Evolutionary conservation across 2,329 filamentous ascomycete genomes (phyloP).

Genomic region (Pleoardoris graminearum): DNA sequence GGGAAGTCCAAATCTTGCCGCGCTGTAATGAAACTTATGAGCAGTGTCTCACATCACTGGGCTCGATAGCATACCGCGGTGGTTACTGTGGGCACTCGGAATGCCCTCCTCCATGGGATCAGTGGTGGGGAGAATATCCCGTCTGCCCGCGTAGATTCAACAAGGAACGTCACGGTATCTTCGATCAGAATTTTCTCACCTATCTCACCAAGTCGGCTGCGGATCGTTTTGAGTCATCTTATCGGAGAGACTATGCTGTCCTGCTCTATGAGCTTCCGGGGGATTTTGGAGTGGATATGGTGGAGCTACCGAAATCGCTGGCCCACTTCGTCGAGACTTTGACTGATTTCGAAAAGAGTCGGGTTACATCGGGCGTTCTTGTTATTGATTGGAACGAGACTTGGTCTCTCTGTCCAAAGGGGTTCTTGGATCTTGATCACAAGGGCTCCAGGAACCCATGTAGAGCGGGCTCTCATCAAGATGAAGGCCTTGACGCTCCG

Average conservation of each 20-base stretch:
- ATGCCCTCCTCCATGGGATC: neutral
- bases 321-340: neutral
- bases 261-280: neutral
- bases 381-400: neutral
- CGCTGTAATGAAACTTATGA: too few relatives aligned
- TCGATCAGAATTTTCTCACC: neutral
- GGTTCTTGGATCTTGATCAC: neutral
- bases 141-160: neutral
- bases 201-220: neutral
- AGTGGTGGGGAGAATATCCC: neutral
- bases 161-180: neutral
- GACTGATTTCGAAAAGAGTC: neutral
- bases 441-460: neutral
- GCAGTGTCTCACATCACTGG: too few relatives aligned
- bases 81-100: neutral
- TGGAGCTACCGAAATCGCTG: neutral
- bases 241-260: neutral
- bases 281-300: neutral
- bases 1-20: too few relatives aligned
- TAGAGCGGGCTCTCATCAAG: neutral
- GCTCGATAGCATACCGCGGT: neutral
- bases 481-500: neutral
- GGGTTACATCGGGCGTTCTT: neutral
- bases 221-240: neutral
- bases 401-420: neutral